A percentile compares a stretch with the other conserved stretches of the same genome.
phyloP scores from a whole-genome alignment of 306 rosid genomes.

The Lablab purpureus region DNA sequence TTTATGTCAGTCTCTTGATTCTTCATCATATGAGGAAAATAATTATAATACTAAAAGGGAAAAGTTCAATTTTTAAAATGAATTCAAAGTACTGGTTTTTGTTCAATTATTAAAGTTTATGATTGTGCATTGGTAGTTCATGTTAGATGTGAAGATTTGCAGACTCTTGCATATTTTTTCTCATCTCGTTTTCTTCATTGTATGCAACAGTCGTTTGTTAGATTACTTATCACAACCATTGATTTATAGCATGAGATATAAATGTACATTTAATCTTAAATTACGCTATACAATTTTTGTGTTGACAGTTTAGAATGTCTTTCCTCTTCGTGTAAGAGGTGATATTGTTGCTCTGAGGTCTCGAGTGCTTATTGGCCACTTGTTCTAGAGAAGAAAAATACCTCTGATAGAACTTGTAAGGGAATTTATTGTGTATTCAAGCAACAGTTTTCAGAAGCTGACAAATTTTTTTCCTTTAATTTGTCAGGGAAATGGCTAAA shows the following conservation, averaged over 20 bases:
- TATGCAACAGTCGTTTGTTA: not conserved
- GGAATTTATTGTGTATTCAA: slow-evolving; percentile 22
- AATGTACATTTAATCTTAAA: slow-evolving; percentile 15
- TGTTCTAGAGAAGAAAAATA: slow-evolving; percentile 1
- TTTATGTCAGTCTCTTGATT: slow-evolving; percentile 32
- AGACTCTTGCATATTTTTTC: not conserved
- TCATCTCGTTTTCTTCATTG: slow-evolving; percentile 24
- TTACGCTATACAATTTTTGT: slow-evolving; percentile 21
- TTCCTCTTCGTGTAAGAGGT: not conserved
- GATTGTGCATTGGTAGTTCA: not conserved
- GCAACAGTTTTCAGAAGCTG: not conserved
- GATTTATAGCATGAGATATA: not conserved
- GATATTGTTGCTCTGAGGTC: not conserved
- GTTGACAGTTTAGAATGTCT: not conserved
- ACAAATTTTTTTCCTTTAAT: not conserved
- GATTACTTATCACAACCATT: slow-evolving; percentile 6
- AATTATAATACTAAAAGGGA: slow-evolving; percentile 2
- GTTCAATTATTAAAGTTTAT: slow-evolving; percentile 18
- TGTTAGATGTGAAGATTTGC: slow-evolving; percentile 25
- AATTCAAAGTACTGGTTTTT: slow-evolving; percentile 18
- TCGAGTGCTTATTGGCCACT: slow-evolving; percentile 7
- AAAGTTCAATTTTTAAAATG: slow-evolving; percentile 11
- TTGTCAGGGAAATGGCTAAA: not conserved
- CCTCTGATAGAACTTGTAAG: not conserved
- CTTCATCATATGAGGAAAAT: slow-evolving; percentile 14